Conservation (phyloP, 148 eudicot species). For the Polygonum maritimum region DNA sequence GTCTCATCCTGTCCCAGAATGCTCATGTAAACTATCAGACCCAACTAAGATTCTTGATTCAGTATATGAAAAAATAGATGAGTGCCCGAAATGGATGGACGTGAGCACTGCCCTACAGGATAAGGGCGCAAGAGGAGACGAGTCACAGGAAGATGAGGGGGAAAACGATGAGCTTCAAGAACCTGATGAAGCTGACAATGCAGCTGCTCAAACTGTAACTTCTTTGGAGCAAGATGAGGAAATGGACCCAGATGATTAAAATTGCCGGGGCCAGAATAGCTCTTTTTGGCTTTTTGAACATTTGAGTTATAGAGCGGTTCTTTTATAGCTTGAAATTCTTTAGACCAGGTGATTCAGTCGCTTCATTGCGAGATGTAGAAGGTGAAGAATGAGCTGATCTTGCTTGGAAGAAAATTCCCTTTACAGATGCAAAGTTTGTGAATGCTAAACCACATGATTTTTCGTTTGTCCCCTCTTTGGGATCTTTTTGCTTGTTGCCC, state of each 20-base stretch:
- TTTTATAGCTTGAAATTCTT: neutral
- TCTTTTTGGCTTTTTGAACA: neutral
- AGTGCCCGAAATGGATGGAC: constrained; percentile 75
- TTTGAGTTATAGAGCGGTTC: neutral
- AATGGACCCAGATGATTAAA: constrained; percentile 82
- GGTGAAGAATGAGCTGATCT: constrained; percentile 1
- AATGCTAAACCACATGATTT: neutral
- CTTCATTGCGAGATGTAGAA: neutral
- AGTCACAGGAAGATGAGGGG: constrained; percentile 49
- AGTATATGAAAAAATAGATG: constrained; percentile 26
- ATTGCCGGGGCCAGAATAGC: neutral
- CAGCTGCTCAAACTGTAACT: constrained; percentile 19
- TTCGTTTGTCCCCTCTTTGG: neutral
- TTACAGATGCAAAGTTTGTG: constrained; percentile 2
- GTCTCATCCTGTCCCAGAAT: constrained; percentile 81
- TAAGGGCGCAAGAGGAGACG: constrained; percentile 25
- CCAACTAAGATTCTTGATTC: constrained; percentile 24
- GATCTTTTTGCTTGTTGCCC: neutral
- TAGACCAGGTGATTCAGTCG: neutral
- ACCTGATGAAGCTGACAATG: constrained; percentile 31
- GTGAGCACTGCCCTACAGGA: constrained; percentile 27
- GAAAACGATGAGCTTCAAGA: constrained; percentile 40
- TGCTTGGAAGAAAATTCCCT: neutral
- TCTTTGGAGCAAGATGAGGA: constrained; percentile 65
- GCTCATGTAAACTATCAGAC: constrained; percentile 57